A percentile compares a stretch with the other conserved stretches of the same genome.
These are phyloP conservation scores for Heliamphora pulchella DNA, from an alignment of 179 eudicot species.

Conservation along the genomic window DNA sequence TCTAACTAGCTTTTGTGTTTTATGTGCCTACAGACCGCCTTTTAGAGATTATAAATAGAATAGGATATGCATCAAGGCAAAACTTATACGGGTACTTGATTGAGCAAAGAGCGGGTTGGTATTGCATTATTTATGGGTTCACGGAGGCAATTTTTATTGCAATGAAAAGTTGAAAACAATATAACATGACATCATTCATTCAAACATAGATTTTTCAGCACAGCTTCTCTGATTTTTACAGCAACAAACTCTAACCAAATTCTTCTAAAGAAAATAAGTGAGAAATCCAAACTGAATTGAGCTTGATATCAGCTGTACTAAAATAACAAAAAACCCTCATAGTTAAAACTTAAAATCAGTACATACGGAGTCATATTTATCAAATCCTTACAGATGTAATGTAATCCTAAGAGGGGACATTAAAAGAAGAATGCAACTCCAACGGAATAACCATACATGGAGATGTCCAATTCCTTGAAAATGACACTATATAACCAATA, in stretches of 20 bases:
- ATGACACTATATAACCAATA: neutral
- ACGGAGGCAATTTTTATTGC: neutral
- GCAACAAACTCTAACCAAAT: neutral
- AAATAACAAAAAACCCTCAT: no score
- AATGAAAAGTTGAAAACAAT: neutral
- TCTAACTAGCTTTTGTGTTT: conserved; percentile 1
- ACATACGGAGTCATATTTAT: neutral
- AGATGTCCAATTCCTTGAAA: neutral
- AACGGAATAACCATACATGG: neutral
- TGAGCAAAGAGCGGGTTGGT: neutral
- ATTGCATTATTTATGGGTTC: neutral
- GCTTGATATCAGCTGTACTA: no score
- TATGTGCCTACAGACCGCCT: neutral
- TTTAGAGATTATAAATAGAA: neutral
- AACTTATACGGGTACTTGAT: neutral
- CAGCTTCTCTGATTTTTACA: neutral
- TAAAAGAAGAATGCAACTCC: no score
- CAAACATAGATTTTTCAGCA: neutral
- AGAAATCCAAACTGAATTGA: neutral
- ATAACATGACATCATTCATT: neutral
- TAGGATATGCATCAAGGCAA: neutral
- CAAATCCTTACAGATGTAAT: neutral
- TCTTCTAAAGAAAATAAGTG: neutral
- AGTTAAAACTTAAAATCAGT: no score
- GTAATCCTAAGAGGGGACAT: neutral